Base-by-base conservation (phyloP, 805 yeast species). In the Ogataea naganishii region DNA sequence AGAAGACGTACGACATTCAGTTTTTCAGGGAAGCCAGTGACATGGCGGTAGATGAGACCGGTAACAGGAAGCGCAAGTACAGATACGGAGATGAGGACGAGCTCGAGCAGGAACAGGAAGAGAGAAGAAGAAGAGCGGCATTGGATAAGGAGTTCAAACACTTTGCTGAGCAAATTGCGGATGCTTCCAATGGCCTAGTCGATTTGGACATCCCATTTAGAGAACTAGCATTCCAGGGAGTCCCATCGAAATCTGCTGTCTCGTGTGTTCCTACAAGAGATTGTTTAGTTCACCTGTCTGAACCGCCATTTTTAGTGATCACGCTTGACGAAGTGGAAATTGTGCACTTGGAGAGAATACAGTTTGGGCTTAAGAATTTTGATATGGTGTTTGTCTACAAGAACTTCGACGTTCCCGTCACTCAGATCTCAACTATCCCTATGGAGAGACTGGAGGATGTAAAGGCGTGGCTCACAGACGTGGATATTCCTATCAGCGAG, bases 21-120 rank as follows among this genome's bases (percentile, higher is more conserved):
- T 86, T 92, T 52, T 92, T 88, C 63, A 70, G 97, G 40, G 98
- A 92, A 56, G 97, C 96, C 9, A 77, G 94, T 18, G 98, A 92
- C 51, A 81, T 86, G 68, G 77, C 94, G 3, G 86, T 86, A 46
- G 98, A 92, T 58, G 98, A 92, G 59, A 92, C 98, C 13, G 95
- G 96, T 40, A 88, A 85, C 37, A 79, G 95, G 38, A 80, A 84
- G 61, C 76, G 96, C 56, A 72, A 71, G 41, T 80, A 79, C 56
- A 66, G 79, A 42, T 92, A 92, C 52, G 98, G 98, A 27, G 98
- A 92, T 54, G 98, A 92, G 56, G 98, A 92, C 56, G 98, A 92
- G 60, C 66, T 92, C 40, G 97, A 92, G 58, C 96, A 89, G 58
- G 98, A 92, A 62, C 96, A 89, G 60, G 97, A 92, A 56, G 98